Conservation (phyloP, 164 flowering plant genomes). For the Brasenia schreberi region DNA sequence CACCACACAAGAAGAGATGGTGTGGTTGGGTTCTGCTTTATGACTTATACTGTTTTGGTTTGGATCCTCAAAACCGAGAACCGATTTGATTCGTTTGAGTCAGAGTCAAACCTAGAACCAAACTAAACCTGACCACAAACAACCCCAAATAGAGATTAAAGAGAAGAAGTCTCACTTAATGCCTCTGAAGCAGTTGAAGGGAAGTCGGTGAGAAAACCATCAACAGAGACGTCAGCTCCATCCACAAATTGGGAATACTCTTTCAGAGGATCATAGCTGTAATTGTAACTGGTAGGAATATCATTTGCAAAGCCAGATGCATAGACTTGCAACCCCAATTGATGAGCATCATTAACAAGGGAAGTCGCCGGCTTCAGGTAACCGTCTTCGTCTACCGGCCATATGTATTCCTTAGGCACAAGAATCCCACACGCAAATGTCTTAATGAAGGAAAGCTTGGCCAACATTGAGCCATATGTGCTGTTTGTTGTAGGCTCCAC, state of each 20-base stretch:
- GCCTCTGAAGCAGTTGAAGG: constrained; percentile 77
- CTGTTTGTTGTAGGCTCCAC: constrained; percentile 63
- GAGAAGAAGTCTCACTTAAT: constrained; percentile 31
- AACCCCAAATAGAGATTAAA: too few relatives aligned
- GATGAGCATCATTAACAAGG: constrained; percentile 79
- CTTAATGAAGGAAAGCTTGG: constrained; percentile 42
- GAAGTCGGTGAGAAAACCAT: constrained; percentile 84
- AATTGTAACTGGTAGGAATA: constrained; percentile 45
- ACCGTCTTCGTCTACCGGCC: constrained; percentile 35
- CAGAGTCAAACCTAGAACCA: too few relatives aligned
- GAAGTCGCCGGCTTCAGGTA: constrained; percentile 44
- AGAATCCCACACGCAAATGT: constrained; percentile 66
- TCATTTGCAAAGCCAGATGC: constrained; percentile 83
- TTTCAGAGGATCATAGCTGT: constrained; percentile 59
- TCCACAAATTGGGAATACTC: constrained; percentile 76
- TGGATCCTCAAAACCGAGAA: too few relatives aligned
- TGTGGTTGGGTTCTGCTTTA: too few relatives aligned
- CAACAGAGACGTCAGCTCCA: constrained; percentile 59
- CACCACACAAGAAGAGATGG: too few relatives aligned
- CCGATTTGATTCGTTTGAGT: too few relatives aligned
- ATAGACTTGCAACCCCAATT: constrained; percentile 59
- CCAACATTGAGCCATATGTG: constrained; percentile 32
- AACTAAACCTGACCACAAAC: too few relatives aligned
- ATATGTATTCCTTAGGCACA: constrained; percentile 68
- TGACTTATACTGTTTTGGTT: too few relatives aligned